Base-by-base conservation (phyloP, 202 grass and related monocot genomes). In the Zoysia matrella region DNA sequence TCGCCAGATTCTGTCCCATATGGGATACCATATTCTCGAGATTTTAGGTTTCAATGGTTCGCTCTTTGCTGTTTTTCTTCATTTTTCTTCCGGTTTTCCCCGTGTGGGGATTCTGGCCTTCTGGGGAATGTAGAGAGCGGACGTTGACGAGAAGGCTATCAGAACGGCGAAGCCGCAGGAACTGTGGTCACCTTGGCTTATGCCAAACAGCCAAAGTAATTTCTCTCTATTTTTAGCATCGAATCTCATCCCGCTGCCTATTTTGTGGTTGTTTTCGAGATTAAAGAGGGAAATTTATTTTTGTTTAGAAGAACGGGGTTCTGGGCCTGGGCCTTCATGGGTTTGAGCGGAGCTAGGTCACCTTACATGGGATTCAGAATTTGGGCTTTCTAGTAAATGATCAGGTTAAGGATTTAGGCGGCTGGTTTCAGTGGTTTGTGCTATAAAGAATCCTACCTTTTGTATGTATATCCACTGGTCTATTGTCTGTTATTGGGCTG, bases 71-170 rank as follows among this genome's bases (percentile, higher is more conserved):
- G 56, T 69, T 82, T 73, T 49, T 22, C 15, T 56, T n/a, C 54
- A 4, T 7, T 65, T 57, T 65, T 58, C 18, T n/a, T 30, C 22
- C 22, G 22, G 22, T 30, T 30, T 30, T 30, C 22, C 22, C 22
- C 22, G 22, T 36, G 1, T 0, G 51, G 30, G 66, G 45, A 44
- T 55, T 76, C 76, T 71, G 22, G 22, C 22, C 22, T 30, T 30
- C 22, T 30, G 22, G 22, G 22, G 22, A 30, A 30, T 30, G 22
- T 30, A 98, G 90, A 91, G 90, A 71, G 92, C 95, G 55, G 85
- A 98, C 39, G 95, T 98, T 66, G 92, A 98, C 65, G 92, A 98
- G 84, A 93, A 91, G 77, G 76, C 84, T 52, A 98, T 98, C 67
- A 92, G 95, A 57, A 93, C 56, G 77, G 90, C 95, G 67, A 91